Evolutionary conservation across 2,329 filamentous ascomycete genomes (phyloP).

Genomic region (Alternaria tenuissima): DNA sequence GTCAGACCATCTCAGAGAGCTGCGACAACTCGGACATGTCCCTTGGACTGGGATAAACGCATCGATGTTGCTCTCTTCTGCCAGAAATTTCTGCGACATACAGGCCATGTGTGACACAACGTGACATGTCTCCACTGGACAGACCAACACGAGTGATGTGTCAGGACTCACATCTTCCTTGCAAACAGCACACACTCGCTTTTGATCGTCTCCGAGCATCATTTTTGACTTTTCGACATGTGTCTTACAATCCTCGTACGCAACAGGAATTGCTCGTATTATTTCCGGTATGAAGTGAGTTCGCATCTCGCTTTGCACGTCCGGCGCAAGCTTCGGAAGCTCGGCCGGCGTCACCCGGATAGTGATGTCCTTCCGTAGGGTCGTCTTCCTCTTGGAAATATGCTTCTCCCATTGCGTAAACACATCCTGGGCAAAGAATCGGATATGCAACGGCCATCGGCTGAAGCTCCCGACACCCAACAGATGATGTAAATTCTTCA

Average conservation of each 20-base stretch:
- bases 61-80: slow-evolving; percentile 45
- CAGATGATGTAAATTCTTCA: slow-evolving; percentile 84
- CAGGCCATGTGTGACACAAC: slow-evolving; percentile 65
- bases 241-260: slow-evolving; percentile 60
- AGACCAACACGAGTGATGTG: slow-evolving; percentile 59
- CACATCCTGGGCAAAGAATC: slow-evolving; percentile 79
- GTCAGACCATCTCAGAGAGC: slow-evolving; percentile 72
- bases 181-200: slow-evolving; percentile 60
- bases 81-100: slow-evolving; percentile 61
- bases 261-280: slow-evolving; percentile 58
- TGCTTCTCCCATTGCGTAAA: slow-evolving; percentile 72
- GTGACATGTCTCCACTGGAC: slow-evolving; percentile 59
- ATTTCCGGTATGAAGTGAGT: slow-evolving; percentile 40
- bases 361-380: slow-evolving; percentile 37
- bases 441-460: slow-evolving; percentile 81
- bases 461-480: slow-evolving; percentile 80
- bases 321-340: slow-evolving; percentile 28
- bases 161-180: slow-evolving; percentile 46
- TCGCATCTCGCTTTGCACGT: slow-evolving; percentile 29
- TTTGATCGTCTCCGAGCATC: slow-evolving; percentile 21
- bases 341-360: slow-evolving; percentile 44
- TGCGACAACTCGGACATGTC: slow-evolving; percentile 73
- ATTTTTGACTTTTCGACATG: slow-evolving; percentile 62
- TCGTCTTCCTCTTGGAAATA: slow-evolving; percentile 34
- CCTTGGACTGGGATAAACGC: slow-evolving; percentile 72